Base-by-base conservation (phyloP, 768 basidiomycete species). In the Amyloporia xantha region DNA sequence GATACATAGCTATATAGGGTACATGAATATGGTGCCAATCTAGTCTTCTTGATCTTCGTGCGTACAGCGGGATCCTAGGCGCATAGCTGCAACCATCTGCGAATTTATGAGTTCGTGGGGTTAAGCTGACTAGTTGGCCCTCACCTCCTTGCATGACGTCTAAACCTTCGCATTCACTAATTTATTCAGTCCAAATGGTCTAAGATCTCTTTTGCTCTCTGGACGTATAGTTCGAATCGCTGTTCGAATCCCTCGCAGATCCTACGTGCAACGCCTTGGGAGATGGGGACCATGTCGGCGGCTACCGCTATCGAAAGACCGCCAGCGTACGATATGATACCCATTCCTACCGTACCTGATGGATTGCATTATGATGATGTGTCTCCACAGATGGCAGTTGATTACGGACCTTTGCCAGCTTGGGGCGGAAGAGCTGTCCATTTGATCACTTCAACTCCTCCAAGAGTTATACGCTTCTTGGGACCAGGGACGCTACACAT, bases 301-400 rank as follows among this genome's bases (percentile, higher is more conserved):
- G 59, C 52, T 45, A 60, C 50, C 6, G 54, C 54, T 24, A 60
- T 55, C 21, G 52, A 55, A 19, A 60, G 36, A 9, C 56, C 53
- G 42, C 59, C 59, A 4, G 59, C 59, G 43, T 60, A 60, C 3
- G 59, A 60, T 41, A 60, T 56, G 54, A 60, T 51, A 5, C 59
- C 59, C 44, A 60, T 56, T 9, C 53, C 59, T 12, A 60, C 27
- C 11, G 59, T 58, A 17, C 59, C 58, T 57, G 48, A n/a, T 12
- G 5, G n/a, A 5, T 21, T 21, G n/a, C 17, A 42, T 5, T 15
- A 17, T 26, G 35, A 24, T 46, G 33, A 26, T 20, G 41, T 15
- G 35, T 17, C 15, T 10, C 21, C 47, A 6, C 20, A 35, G 33
- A n/a, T 36, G 15, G n/a, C n/a, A n/a, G n/a, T 41, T 30, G 12